Evolutionary conservation across 2,329 filamentous ascomycete genomes (phyloP).

Genomic region (Cordyceps farinosa): DNA sequence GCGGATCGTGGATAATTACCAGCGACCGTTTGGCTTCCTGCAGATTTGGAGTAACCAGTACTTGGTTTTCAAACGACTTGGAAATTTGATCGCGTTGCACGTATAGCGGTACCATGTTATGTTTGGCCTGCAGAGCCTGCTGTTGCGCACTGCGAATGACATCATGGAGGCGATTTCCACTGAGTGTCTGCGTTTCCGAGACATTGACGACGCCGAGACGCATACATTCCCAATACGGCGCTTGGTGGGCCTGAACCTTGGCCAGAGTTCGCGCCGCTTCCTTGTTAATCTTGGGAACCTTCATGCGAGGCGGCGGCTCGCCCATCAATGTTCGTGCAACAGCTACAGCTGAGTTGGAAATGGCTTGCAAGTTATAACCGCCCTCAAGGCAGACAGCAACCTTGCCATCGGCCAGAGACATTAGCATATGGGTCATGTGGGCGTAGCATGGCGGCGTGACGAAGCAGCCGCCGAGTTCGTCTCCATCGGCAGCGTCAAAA

Average conservation of each 20-base stretch:
- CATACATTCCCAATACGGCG: slow-evolving; percentile 84
- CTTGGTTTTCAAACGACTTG: slow-evolving; percentile 79
- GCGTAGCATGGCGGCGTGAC: slow-evolving; percentile 90
- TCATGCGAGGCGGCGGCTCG: slow-evolving; percentile 70
- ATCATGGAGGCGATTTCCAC: slow-evolving; percentile 68
- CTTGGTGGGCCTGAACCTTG: slow-evolving; percentile 58
- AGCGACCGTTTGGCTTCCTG: slow-evolving; percentile 65
- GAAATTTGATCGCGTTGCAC: slow-evolving; percentile 71
- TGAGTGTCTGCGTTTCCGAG: slow-evolving; percentile 47
- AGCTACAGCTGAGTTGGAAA: slow-evolving; percentile 86
- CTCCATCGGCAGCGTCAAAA: slow-evolving; percentile 92
- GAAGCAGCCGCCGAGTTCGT: slow-evolving; percentile 88
- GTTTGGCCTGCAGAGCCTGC: slow-evolving; percentile 64
- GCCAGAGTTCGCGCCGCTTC: slow-evolving; percentile 55
- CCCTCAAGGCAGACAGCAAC: slow-evolving; percentile 92
- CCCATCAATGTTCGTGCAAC: slow-evolving; percentile 94
- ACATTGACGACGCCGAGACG: slow-evolving; percentile 61
- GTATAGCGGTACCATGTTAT: slow-evolving; percentile 75
- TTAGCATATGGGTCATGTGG: slow-evolving; percentile 99
- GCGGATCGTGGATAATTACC: slow-evolving; percentile 88
- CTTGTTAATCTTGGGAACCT: slow-evolving; percentile 53
- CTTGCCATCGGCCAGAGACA: slow-evolving; percentile 87
- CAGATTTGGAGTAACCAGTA: slow-evolving; percentile 74
- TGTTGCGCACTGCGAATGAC: slow-evolving; percentile 75
- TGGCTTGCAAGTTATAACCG: slow-evolving; percentile 90